These are phyloP conservation scores for Pleurotus salmoneostramineus DNA, from an alignment of 768 basidiomycete species.

Conservation along the genomic window DNA sequence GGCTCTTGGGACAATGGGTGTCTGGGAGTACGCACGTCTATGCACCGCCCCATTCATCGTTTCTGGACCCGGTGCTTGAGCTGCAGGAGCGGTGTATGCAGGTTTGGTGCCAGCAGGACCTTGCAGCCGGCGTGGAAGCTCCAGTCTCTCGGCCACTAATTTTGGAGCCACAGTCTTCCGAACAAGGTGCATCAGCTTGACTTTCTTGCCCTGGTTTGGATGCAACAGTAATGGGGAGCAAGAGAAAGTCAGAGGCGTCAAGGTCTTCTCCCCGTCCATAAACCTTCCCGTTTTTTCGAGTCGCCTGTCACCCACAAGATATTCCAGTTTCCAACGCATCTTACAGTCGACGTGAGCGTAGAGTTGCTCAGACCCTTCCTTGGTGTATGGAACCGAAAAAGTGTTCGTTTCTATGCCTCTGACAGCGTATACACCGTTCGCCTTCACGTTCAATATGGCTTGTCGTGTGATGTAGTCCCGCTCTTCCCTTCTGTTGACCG, in stretches of 20 bases:
- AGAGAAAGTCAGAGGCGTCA: constrained; percentile 71
- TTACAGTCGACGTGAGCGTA: constrained; percentile 19
- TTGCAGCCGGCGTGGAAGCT: constrained; percentile 30
- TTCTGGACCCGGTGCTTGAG: background rate
- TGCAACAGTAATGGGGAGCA: constrained; percentile 70
- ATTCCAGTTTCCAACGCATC: constrained; percentile 76
- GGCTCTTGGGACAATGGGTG: constrained; percentile 8
- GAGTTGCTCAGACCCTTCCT: constrained; percentile 19
- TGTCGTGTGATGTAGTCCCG: constrained; percentile 76
- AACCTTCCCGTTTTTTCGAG: constrained; percentile 39
- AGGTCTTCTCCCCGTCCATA: constrained; percentile 63
- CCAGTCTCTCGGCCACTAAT: constrained; percentile 56
- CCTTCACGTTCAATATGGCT: constrained; percentile 63
- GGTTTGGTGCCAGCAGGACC: background rate
- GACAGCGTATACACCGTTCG: constrained; percentile 74
- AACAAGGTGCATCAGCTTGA: constrained; percentile 66
- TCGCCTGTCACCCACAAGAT: constrained; percentile 62
- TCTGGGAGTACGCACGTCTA: constrained; percentile 23
- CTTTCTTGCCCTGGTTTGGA: constrained; percentile 60
- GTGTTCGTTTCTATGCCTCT: constrained; percentile 52
- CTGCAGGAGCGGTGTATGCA: background rate
- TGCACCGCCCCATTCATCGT: constrained; percentile 19
- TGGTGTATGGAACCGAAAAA: constrained; percentile 14
- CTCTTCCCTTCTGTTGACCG: constrained; percentile 60
- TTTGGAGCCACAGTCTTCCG: constrained; percentile 69